phyloP scores from a whole-genome alignment of 2,329 filamentous ascomycete species.

The Claviceps lovelessii region DNA sequence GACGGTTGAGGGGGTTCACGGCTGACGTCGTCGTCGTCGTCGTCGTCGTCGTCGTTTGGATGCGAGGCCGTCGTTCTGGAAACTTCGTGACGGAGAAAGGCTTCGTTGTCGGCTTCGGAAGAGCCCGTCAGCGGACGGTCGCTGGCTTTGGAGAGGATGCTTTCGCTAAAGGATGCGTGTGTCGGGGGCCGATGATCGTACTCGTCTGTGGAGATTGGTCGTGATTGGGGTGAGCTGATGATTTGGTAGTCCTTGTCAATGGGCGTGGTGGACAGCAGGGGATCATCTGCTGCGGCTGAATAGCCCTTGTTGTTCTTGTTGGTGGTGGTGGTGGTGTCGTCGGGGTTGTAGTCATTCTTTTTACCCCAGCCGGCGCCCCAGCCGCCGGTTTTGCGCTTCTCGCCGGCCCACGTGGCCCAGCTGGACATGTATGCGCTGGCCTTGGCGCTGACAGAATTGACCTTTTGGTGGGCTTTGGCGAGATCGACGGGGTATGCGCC shows the following conservation, averaged over 20 bases:
- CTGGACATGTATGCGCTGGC: constrained; percentile 53
- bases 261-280: constrained; percentile 21
- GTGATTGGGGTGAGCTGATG: constrained; percentile 17
- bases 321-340: too few relatives aligned
- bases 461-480: constrained; percentile 30
- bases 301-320: too few relatives aligned
- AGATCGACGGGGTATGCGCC: constrained; percentile 14
- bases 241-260: constrained; percentile 26
- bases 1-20: not conserved
- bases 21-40: not conserved
- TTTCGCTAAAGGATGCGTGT: constrained; percentile 14
- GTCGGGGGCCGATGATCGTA: constrained; percentile 18
- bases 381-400: constrained; percentile 52
- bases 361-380: constrained; percentile 29
- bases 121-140: not conserved
- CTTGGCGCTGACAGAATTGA: constrained; percentile 36
- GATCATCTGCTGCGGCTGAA: constrained; percentile 15
- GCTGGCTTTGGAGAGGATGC: constrained; percentile 5
- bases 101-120: not conserved
- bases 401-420: constrained; percentile 57
- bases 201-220: constrained; percentile 17
- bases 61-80: not conserved
- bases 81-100: not conserved
- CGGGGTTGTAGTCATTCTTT: constrained; percentile 6
- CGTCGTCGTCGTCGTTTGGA: not conserved